A percentile compares a stretch with the other conserved stretches of the same genome.
These are phyloP conservation scores for Mucor lusitanicus DNA, from an alignment of 371 early-diverging fungal species.

Conservation along the genomic window DNA sequence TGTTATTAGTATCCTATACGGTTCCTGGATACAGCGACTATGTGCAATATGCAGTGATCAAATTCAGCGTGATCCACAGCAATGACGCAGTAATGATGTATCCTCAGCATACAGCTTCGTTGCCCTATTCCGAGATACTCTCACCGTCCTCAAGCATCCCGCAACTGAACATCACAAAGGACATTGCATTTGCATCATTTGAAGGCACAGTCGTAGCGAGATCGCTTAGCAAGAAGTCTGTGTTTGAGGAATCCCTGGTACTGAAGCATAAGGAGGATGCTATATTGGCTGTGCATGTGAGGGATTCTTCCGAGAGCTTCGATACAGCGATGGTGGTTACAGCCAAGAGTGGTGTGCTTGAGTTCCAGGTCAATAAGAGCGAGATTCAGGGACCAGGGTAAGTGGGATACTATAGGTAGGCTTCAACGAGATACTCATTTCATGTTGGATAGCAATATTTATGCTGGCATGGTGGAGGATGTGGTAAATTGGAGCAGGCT, in stretches of 20 bases:
- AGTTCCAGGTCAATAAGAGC: slow-evolving; percentile 8
- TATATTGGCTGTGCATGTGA: not conserved
- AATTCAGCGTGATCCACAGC: not conserved
- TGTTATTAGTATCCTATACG: slow-evolving; percentile 5
- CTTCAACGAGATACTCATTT: not conserved
- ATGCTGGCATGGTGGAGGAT: slow-evolving; percentile 5
- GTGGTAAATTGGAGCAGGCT: not conserved
- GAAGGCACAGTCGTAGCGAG: slow-evolving; percentile 8
- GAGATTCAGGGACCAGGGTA: slow-evolving; percentile 10
- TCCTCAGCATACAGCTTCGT: slow-evolving; percentile 2
- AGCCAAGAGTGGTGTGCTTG: not conserved
- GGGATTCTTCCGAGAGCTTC: not conserved
- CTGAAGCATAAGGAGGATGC: slow-evolving; percentile 1
- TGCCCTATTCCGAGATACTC: slow-evolving; percentile 13
- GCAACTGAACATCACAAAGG: not conserved
- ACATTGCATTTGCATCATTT: slow-evolving; percentile 19
- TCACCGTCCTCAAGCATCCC: not conserved
- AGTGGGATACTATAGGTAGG: not conserved
- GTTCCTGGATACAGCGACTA: slow-evolving; percentile 13
- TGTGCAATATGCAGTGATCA: slow-evolving; percentile 13
- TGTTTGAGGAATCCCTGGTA: slow-evolving; percentile 17
- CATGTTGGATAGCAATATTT: slow-evolving; percentile 7
- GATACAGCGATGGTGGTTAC: slow-evolving; percentile 6
- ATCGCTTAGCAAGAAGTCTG: not conserved
- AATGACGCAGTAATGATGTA: not conserved